These are phyloP conservation scores for Chalaropsis ovoidea DNA, from an alignment of 2,329 filamentous ascomycete species.

Conservation along the genomic window DNA sequence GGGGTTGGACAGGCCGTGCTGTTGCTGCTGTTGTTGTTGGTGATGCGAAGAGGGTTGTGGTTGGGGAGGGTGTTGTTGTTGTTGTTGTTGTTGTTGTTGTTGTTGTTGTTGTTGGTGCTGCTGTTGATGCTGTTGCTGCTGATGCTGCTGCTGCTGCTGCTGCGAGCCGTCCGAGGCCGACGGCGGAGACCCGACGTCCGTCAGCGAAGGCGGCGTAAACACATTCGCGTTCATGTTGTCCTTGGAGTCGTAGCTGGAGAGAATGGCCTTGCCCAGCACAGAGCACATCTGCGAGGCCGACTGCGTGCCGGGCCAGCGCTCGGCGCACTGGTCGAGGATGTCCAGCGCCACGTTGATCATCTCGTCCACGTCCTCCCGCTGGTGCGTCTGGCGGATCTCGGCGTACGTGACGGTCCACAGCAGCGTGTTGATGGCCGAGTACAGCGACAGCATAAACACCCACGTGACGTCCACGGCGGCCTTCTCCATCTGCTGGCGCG, in stretches of 20 bases:
- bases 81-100: conserved; percentile 15
- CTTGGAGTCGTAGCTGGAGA: conserved; percentile 71
- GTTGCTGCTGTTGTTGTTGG: conserved; percentile 1
- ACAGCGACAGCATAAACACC: conserved; percentile 82
- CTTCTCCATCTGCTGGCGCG: conserved; percentile 67
- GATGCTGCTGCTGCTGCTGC: conserved; percentile 26
- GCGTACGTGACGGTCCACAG: conserved; percentile 86
- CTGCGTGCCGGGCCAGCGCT: conserved; percentile 83
- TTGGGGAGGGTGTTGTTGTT: conserved; percentile 4
- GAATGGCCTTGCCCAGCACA: conserved; percentile 74
- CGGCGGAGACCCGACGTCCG: conserved; percentile 41
- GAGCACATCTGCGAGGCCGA: conserved; percentile 76
- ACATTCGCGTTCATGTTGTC: conserved; percentile 33
- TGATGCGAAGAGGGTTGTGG: background rate
- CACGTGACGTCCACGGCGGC: conserved; percentile 78
- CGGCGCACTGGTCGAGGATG: conserved; percentile 67
- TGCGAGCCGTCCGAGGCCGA: conserved; percentile 31
- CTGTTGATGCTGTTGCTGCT: conserved; percentile 25
- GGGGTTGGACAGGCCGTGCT: background rate
- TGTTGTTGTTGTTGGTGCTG: conserved; percentile 22
- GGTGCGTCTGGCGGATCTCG: conserved; percentile 64
- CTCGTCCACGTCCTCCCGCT: conserved; percentile 63
- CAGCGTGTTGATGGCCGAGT: conserved; percentile 83
- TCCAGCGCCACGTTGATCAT: conserved; percentile 66
- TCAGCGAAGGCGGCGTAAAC: conserved; percentile 40